phyloP scores from a whole-genome alignment of 441 rosid genomes.

The Croton laevigatus region DNA sequence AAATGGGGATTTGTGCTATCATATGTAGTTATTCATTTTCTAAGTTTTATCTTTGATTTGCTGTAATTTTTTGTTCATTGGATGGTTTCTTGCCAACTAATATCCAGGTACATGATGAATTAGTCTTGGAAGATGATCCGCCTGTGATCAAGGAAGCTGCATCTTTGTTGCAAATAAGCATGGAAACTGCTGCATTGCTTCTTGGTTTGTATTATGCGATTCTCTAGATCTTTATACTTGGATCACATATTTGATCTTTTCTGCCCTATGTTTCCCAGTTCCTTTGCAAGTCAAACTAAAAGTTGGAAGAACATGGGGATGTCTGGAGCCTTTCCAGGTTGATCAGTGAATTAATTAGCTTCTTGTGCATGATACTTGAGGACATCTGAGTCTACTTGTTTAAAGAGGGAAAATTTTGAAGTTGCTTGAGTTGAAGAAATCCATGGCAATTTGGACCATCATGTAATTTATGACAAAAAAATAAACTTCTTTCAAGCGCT shows the following conservation, averaged over 20 bases:
- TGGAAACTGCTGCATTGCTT: slow-evolving; percentile 82
- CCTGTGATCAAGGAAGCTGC: slow-evolving; percentile 74
- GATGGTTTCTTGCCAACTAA: slow-evolving; percentile 14
- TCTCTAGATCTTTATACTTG: slow-evolving; percentile 7
- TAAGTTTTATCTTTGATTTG: slow-evolving; percentile 14
- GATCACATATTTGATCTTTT: slow-evolving; percentile 7
- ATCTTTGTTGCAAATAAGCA: slow-evolving; percentile 55
- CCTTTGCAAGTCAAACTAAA: slow-evolving; percentile 84
- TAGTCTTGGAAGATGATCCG: slow-evolving; percentile 87
- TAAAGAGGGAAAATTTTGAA: background rate
- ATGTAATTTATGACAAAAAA: background rate
- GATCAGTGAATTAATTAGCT: slow-evolving; percentile 34
- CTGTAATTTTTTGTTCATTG: background rate
- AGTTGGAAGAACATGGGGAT: slow-evolving; percentile 96
- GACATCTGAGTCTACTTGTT: slow-evolving; percentile 10
- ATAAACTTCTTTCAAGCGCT: background rate
- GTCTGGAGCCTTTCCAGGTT: slow-evolving; percentile 60
- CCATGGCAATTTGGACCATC: slow-evolving; percentile 13
- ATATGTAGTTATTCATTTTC: background rate
- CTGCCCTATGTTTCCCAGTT: slow-evolving; percentile 44
- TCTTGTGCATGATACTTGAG: slow-evolving; percentile 30
- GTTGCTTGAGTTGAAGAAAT: slow-evolving; percentile 7
- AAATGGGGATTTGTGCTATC: background rate
- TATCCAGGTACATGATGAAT: slow-evolving; percentile 87
- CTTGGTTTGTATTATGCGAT: slow-evolving; percentile 45